These are phyloP conservation scores for Ramalina peruviana DNA, from an alignment of 495 filamentous ascomycete species.

Conservation along the genomic window DNA sequence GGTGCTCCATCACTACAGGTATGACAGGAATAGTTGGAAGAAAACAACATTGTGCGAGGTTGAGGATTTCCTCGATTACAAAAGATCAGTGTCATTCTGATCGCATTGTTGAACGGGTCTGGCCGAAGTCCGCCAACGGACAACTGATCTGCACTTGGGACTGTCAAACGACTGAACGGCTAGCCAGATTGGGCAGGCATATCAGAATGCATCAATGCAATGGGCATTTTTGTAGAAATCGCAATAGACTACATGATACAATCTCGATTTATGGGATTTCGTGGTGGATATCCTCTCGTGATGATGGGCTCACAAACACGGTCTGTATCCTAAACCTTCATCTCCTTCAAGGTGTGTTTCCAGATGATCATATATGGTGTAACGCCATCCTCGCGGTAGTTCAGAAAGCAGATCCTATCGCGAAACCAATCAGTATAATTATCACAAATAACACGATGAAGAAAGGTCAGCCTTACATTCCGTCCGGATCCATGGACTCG, in stretches of 20 bases:
- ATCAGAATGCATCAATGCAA: no score
- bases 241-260: neutral
- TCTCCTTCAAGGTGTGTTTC: constrained; percentile 84
- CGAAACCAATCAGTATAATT: constrained; percentile 11
- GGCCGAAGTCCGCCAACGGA: no score
- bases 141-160: no score
- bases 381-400: constrained; percentile 91
- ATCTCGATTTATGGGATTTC: neutral
- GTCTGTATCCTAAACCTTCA: constrained; percentile 63
- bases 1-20: neutral
- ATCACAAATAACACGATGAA: constrained; percentile 5
- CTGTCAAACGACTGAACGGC: no score
- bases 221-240: no score
- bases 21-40: neutral
- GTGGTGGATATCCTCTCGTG: neutral
- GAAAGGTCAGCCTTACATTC: constrained; percentile 45
- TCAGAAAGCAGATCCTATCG: constrained; percentile 74
- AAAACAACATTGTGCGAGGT: neutral
- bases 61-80: no score
- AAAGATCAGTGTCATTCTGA: no score
- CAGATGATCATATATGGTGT: constrained; percentile 84
- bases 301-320: neutral
- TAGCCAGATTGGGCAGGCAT: no score
- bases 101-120: no score
- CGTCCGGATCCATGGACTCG: constrained; percentile 78